A percentile compares a stretch with the other conserved stretches of the same genome.
Conservation (phyloP, 306 rosid genomes). For the Hippophae rhamnoides region DNA sequence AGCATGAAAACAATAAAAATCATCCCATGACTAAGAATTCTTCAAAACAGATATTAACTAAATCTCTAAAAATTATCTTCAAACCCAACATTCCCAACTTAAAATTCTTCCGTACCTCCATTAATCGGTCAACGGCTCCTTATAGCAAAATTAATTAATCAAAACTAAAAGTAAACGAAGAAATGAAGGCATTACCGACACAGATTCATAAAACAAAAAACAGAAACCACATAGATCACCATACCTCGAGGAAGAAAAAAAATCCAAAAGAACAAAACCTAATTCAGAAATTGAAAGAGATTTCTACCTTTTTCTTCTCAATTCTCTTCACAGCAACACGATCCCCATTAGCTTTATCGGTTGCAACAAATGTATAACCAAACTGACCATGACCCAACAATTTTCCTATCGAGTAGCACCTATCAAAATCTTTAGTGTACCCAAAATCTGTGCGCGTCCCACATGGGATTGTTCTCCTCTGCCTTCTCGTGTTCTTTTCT, state of each 20-base stretch:
- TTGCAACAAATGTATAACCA: constrained; percentile 87
- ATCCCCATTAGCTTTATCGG: constrained; percentile 69
- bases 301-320: constrained; percentile 74
- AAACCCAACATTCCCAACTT: constrained; percentile 15
- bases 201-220: constrained; percentile 3
- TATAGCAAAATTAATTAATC: neutral
- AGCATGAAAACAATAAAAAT: no score
- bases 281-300: constrained; percentile 6
- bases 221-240: neutral
- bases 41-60: no score
- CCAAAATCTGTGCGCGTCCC: constrained; percentile 98
- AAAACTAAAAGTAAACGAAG: neutral
- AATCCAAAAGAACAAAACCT: neutral
- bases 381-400: constrained; percentile 94
- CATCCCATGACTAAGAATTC: no score
- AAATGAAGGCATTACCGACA: neutral
- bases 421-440: constrained; percentile 62
- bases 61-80: no score
- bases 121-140: constrained; percentile 14
- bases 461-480: constrained; percentile 45
- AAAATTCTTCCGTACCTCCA: constrained; percentile 10
- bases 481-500: constrained; percentile 25
- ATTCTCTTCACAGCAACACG: constrained; percentile 92
- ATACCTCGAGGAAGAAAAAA: constrained; percentile 3
- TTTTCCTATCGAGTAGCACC: constrained; percentile 65